Evolutionary conservation across 768 basidiomycete genomes (phyloP).

Genomic region (Jaapia argillacea): DNA sequence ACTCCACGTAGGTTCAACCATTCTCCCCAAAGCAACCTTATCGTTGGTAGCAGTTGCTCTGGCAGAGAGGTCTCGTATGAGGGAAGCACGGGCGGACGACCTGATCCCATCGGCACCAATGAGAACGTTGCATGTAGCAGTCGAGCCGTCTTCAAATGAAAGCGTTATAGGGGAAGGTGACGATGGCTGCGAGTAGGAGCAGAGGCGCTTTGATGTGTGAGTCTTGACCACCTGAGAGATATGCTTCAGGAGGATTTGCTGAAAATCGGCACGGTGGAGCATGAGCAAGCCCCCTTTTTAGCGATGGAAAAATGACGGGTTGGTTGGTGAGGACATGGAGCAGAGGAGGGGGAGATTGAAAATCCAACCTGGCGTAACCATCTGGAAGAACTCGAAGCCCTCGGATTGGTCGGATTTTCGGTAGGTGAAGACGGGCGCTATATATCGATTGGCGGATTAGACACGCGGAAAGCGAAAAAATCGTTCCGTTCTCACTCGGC

Average conservation of each 20-base stretch:
- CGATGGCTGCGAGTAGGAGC: slow-evolving; percentile 37
- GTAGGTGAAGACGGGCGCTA: slow-evolving; percentile 43
- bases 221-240: slow-evolving; percentile 36
- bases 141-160: slow-evolving; percentile 52
- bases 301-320: neutral
- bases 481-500: slow-evolving; percentile 14
- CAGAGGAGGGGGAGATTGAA: slow-evolving; percentile 1
- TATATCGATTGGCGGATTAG: neutral
- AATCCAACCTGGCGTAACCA: slow-evolving; percentile 45
- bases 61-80: slow-evolving; percentile 26
- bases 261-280: slow-evolving; percentile 64
- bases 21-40: slow-evolving; percentile 20
- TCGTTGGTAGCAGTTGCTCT: no score
- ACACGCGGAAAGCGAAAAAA: neutral
- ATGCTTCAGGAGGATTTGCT: slow-evolving; percentile 40
- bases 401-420: slow-evolving; percentile 51
- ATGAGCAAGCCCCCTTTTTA: slow-evolving; percentile 18
- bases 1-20: slow-evolving; percentile 48
- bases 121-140: slow-evolving; percentile 51
- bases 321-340: slow-evolving; percentile 1
- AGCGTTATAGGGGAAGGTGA: slow-evolving; percentile 31
- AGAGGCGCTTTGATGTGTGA: slow-evolving; percentile 48
- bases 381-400: slow-evolving; percentile 41
- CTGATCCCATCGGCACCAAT: slow-evolving; percentile 64
- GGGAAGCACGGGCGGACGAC: slow-evolving; percentile 31